Base-by-base conservation (phyloP, 2,329 filamentous ascomycete species). In the Diaporthe sp. region DNA sequence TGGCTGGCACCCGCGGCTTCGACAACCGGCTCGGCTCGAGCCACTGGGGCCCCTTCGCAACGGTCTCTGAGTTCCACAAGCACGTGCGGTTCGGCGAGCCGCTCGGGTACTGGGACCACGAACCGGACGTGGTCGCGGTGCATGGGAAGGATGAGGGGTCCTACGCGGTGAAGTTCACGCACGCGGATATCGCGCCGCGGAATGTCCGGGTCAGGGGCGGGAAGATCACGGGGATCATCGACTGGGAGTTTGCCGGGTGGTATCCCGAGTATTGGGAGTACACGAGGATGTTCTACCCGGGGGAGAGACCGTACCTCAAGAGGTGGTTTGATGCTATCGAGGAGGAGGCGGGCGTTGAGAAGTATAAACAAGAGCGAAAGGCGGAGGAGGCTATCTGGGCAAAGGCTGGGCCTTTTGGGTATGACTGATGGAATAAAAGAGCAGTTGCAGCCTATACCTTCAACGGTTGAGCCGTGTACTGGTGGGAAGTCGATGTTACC, bases 221-320 rank as follows among this genome's bases (percentile, higher is more conserved):
- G 17, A 79, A 82, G 12, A 80, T 88, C 19, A 80, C 81, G 59
- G 87, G 82, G 5, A 82, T 88, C 34, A 74, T 88, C 37, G 87
- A 88, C 76, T 88, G 86, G 86, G 86, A 88, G 76, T 81, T 82
- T 44, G 81, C 84, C 25, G 86, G 86, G 1, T 88, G 84, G 85
- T 88, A 85, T 78, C 86, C 86, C 3, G 80, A 82, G 34, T 85
- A 84, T 73, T 88, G 82, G 82, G 82, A 83, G 62, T 83, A 83
- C 28, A 34, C 28, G 3, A 17, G 53, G 28, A 57, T 57, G 53
- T 57, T 57, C 28, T 57, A 34, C 28, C 53, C 53, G 0, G 53
- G 53, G 6, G 53, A 34, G 17, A 57, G 53, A 1, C 53, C 53
- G 17, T 57, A 57, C 53, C 28, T 34, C 1, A 34, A 31, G 28